Evolutionary conservation across 2,329 filamentous ascomycete genomes (phyloP), one percentile per base, ranked within the genome.

Genomic region (Geoglossum cookeanum): DNA sequence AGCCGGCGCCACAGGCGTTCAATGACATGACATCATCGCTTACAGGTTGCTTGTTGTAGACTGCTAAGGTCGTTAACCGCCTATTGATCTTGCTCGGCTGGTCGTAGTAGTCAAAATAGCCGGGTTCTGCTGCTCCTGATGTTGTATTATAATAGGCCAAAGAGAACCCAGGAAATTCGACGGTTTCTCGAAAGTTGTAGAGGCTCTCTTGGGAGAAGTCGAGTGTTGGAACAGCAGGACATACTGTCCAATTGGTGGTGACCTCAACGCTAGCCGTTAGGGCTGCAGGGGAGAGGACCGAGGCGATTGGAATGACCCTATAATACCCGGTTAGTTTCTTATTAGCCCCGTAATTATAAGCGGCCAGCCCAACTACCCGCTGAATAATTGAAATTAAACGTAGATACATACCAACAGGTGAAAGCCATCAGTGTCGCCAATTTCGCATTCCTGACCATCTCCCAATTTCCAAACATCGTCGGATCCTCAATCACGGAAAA

Each of bases 111-210:
- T 69, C 68, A 45, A 68, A 69, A 53, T 57, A 69, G 4, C 60
- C 64, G 5, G 60, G 42, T 9, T 45, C n/a, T 45, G n/a, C n/a
- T 17, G n/a, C 58, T 0, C 58, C 51, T 17, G 59, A 59, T 1
- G 68, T 70, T 7, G 67, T 69, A 57, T 70, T 70, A 56, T 64
- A 68, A 55, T 64, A 69, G 59, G 67, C 64, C 5, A 68, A 51
- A 9, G 65, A 65, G 15, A 62, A 63, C 1, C 65, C 64, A 4
- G 62, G 62, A 37, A 59, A 63, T 8, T 22, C 42, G 55, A 22
- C 15, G 15, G 9, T 59, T n/a, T 61, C 60, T 11, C 67, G 62
- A 49, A 67, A 70, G 52, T 69, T 61, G 56, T 64, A 67, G 1
- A 58, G 47, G 2, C 63, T 60, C 47, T 69, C 68, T 27, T 63